Evolutionary conservation across 2,329 filamentous ascomycete genomes (phyloP).

Genomic region (Chaetothyriales sp.): DNA sequence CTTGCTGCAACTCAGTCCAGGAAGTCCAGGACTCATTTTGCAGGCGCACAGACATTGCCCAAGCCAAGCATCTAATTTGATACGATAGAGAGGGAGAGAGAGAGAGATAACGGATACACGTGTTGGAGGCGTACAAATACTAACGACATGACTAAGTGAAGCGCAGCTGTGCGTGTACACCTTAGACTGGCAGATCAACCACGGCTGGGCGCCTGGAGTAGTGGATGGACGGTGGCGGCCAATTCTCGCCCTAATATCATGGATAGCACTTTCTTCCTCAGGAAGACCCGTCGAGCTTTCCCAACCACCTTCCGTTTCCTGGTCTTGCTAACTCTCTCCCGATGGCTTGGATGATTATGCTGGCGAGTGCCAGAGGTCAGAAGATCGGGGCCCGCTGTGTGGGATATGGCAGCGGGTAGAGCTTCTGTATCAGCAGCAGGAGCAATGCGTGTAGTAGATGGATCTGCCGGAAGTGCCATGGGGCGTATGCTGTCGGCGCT

Average conservation of each 20-base stretch:
- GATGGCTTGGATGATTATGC: not conserved
- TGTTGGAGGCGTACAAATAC: not conserved
- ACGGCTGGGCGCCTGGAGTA: conserved; percentile 3
- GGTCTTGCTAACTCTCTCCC: not conserved
- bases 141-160: not conserved
- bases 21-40: not conserved
- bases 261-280: conserved; percentile 9
- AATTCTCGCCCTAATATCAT: conserved; percentile 12
- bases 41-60: not conserved
- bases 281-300: conserved; percentile 6
- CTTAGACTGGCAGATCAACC: not conserved
- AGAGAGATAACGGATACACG: not conserved
- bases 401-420: not conserved
- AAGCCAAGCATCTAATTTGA: not conserved
- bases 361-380: not conserved
- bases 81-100: too few relatives aligned
- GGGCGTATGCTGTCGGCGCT: not conserved
- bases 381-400: not conserved
- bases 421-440: not conserved
- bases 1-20: too few relatives aligned
- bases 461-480: not conserved
- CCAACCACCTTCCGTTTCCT: conserved; percentile 3
- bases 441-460: not conserved
- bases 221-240: conserved; percentile 8
- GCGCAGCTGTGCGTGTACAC: not conserved